Base-by-base conservation (phyloP, 306 rosid species). In the Cicer pinnatifidum region DNA sequence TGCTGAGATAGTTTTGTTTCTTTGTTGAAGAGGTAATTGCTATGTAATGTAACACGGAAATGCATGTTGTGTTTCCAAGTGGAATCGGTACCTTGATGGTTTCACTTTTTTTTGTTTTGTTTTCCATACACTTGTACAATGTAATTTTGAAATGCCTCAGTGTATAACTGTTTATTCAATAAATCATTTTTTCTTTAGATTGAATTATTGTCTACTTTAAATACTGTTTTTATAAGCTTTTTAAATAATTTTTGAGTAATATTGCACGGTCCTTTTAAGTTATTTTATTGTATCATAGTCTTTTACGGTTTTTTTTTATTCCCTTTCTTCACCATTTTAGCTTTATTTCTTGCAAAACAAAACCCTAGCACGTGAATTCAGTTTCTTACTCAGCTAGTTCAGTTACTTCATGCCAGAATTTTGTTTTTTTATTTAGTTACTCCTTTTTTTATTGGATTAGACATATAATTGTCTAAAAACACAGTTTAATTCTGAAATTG, bases 91-190 rank as follows among this genome's bases (percentile, higher is more conserved):
- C 11, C 1, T 19, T 59, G 44, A 12, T 35, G 19, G 35, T 59
- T 59, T 59, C 10, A 11, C 41, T 6, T 58, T 3, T 28, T 28
- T 28, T 28, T 23, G 28, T 58, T 11, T 59, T 11, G 19, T 33
- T 28, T 28, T 5, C 9, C 3, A 1, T 59, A 57, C 28, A 23
- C 63, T 11, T 3, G 35, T 28, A 28, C 35, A 28, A 1, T 56
- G 62, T 56, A 56, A 57, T 12, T 28, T 57, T 57, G 63, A 57
- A 57, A 23, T 57, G 63, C 63, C 11, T 11, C 0, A 28, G 63
- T 39, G 23, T 20, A 1, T 20, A 20, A 20, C 23, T 20, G 23
- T 23, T 23, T 23, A 59, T 59, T 35, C 19, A 59, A 4, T 59
- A 6, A 59, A 59, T 59, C 9, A 33, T 33, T 33, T 59, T 59